These are phyloP conservation scores for Leucocoprinus leucothites DNA, from an alignment of 768 basidiomycete genomes.

Conservation along the genomic window DNA sequence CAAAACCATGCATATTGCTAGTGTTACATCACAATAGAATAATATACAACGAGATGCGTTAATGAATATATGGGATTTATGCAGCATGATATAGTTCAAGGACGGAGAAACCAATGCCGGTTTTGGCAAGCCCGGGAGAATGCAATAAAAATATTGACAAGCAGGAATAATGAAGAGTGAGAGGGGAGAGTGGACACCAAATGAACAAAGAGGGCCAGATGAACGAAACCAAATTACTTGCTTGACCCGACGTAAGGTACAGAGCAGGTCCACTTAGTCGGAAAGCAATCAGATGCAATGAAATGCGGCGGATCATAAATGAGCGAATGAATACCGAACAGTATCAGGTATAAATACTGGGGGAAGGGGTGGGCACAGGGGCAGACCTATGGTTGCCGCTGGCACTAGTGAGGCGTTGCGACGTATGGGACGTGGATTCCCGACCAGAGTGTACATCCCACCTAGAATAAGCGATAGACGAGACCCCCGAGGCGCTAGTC, in stretches of 20 bases:
- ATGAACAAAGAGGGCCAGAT: not conserved
- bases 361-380: not conserved
- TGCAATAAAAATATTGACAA: conserved; percentile 21
- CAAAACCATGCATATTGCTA: conserved; percentile 6
- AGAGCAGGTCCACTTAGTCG: conserved; percentile 7
- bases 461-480: not conserved
- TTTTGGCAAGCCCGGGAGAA: conserved; percentile 13
- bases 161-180: not conserved
- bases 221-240: conserved; percentile 6
- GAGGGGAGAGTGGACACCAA: not conserved
- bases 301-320: not conserved
- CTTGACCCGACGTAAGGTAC: conserved; percentile 2
- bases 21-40: conserved; percentile 4
- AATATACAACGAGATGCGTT: conserved; percentile 10
- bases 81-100: conserved; percentile 11
- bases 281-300: conserved; percentile 6
- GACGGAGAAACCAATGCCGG: not conserved
- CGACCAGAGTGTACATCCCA: conserved; percentile 1
- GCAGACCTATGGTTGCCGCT: not conserved
- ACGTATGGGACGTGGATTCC: not conserved
- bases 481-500: not conserved
- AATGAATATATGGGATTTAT: conserved; percentile 4
- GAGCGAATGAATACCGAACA: not conserved
- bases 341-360: conserved; percentile 10
- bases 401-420: conserved; percentile 8